Conservation (phyloP, 106 monocot genomes). For the Vanilla planifolia region DNA sequence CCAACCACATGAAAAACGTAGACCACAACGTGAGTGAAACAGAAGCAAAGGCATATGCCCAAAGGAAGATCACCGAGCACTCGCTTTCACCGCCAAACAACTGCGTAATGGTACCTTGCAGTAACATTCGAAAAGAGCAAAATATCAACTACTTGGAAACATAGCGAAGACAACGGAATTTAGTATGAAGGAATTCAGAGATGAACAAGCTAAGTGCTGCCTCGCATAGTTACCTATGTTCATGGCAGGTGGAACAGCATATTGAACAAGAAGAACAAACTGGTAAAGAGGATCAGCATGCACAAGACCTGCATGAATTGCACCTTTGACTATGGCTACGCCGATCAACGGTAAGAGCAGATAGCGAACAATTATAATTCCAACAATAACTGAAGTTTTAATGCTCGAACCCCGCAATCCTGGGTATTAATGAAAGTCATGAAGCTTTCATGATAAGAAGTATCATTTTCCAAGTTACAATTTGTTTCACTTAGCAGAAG, state of each 20-base stretch:
- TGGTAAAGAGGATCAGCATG: conserved; percentile 64
- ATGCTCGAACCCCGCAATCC: conserved; percentile 29
- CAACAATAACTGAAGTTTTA: conserved; percentile 18
- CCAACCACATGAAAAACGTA: conserved; percentile 65
- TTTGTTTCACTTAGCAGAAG: not conserved
- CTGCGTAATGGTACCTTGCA: conserved; percentile 62
- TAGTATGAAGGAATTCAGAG: not conserved
- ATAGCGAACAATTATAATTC: conserved; percentile 30
- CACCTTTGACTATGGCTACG: conserved; percentile 36
- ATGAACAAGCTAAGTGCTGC: not conserved
- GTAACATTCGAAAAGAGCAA: not conserved
- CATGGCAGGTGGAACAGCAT: conserved; percentile 70
- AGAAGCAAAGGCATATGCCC: conserved; percentile 63
- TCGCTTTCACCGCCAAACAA: conserved; percentile 73
- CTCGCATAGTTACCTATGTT: conserved; percentile 41
- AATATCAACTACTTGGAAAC: not conserved
- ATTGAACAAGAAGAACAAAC: conserved; percentile 57
- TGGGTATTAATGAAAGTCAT: not conserved
- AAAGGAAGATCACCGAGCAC: conserved; percentile 64
- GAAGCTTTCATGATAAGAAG: too few species aligned
- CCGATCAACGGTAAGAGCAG: conserved; percentile 24
- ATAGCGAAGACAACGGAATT: too few species aligned
- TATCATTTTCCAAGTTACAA: not conserved
- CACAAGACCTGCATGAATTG: conserved; percentile 49
- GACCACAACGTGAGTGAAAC: conserved; percentile 63